Percentiles rank a stretch among this genome's conserved stretches.
phyloP scores from a whole-genome alignment of 176 grass and related monocot species.

The Themeda triandra region DNA sequence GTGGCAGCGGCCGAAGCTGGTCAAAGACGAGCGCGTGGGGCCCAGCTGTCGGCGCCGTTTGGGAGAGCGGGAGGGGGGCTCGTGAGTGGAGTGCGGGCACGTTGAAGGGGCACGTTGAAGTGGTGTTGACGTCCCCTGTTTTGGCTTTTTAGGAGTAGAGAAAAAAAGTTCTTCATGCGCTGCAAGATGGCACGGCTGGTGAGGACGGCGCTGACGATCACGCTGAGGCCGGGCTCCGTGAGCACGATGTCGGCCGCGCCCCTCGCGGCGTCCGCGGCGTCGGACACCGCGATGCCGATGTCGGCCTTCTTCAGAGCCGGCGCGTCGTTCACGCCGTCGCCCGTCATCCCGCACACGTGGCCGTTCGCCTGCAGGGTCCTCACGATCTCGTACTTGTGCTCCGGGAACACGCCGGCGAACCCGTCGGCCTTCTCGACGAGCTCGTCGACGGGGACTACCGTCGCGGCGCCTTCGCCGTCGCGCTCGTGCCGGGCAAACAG shows the following conservation, averaged over 20 bases:
- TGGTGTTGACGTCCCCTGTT: no score
- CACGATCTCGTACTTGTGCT: conserved; percentile 97
- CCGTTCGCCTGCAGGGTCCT: conserved; percentile 44
- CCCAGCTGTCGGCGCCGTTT: no score
- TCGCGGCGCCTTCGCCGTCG: no score
- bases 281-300: conserved; percentile 81
- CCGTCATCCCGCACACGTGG: conserved; percentile 88
- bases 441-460: conserved; percentile 44
- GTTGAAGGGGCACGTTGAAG: no score
- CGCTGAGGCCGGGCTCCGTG: conserved; percentile 74
- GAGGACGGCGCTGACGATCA: conserved; percentile 71
- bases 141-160: no score
- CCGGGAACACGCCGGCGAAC: conserved; percentile 88
- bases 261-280: conserved; percentile 71
- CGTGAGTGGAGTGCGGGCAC: no score
- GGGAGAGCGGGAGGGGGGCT: no score
- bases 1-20: no score
- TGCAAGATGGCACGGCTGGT: conserved; percentile 85
- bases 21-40: no score
- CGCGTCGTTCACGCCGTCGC: conserved; percentile 89
- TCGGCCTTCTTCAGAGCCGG: conserved; percentile 85
- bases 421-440: conserved; percentile 87
- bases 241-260: conserved; percentile 85
- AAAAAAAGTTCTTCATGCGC: no score
- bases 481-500: no score